A percentile compares a stretch with the other conserved stretches of the same genome.
These are phyloP conservation scores for Yamadazyma atlantica DNA, from an alignment of 1,139 yeast genomes.

Conservation along the genomic window DNA sequence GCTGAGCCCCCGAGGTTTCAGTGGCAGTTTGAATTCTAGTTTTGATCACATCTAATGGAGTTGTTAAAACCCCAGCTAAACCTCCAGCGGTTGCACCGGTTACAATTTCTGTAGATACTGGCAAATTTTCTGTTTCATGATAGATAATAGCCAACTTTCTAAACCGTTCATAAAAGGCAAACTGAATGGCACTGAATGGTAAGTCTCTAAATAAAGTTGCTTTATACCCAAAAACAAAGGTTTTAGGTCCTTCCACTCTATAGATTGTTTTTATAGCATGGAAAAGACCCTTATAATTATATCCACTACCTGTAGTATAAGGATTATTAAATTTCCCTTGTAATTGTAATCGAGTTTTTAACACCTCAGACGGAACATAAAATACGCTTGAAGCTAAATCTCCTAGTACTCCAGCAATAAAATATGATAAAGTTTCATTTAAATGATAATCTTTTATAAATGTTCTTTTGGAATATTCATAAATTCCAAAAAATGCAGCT, in stretches of 20 bases:
- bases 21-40: conserved; percentile 82
- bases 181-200: conserved; percentile 93
- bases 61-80: conserved; percentile 78
- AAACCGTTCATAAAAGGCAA: conserved; percentile 91
- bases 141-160: conserved; percentile 58
- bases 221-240: conserved; percentile 87
- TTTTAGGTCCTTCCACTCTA: conserved; percentile 66
- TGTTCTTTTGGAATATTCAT: conserved; percentile 74
- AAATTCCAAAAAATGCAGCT: conserved; percentile 87
- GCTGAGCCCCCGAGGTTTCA: conserved; percentile 17
- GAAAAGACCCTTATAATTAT: conserved; percentile 71
- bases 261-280: conserved; percentile 70
- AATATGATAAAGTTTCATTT: conserved; percentile 78
- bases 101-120: conserved; percentile 61
- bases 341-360: conserved; percentile 86
- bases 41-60: conserved; percentile 89
- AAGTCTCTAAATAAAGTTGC: conserved; percentile 89
- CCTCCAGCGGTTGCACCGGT: conserved; percentile 99
- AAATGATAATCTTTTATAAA: conserved; percentile 64
- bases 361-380: conserved; percentile 96
- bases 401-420: conserved; percentile 86
- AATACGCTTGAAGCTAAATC: conserved; percentile 88
- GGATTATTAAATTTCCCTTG: conserved; percentile 88
- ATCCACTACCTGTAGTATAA: conserved; percentile 70
- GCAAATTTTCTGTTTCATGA: conserved; percentile 46